Evolutionary conservation across 768 basidiomycete species (phyloP), one percentile per base, ranked within the genome.

Genomic region (Boletus sp.): DNA sequence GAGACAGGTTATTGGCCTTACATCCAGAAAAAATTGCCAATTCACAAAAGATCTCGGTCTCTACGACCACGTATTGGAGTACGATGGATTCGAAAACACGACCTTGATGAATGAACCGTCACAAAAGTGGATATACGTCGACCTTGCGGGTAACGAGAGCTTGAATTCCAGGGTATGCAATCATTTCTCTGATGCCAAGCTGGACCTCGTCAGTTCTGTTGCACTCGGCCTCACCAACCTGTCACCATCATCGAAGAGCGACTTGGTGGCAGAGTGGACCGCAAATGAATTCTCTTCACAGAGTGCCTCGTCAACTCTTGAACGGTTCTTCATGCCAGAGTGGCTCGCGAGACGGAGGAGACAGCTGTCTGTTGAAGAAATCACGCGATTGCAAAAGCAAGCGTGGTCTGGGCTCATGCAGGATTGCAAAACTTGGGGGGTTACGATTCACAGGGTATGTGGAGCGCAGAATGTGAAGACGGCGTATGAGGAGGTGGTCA

Each of bases 281-380:
- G 68, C 66, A 4, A 78, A 77, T 49, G 66, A 71, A 2, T 71
- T 75, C 44, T 59, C 66, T 32, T 47, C 34, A 0, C 47, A 49
- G 14, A 48, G 25, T 10, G 35, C 48, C 3, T 35, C 52, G 19
- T 30, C 55, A 3, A 64, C 62, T 3, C 54, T 77, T 11, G 83
- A 85, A 58, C 68, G 69, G 14, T 88, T 88, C 64, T 88, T 88
- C 69, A 85, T 83, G 83, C 77, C 78, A 3, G 83, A 85, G 66
- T 88, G 87, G 87, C 72, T 88, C 2, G 74, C 77, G 40, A 71
- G 77, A 21, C 82, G 85, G 14, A 76, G 72, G 61, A 70, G 71
- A 45, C 75, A 84, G 56, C 69, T 85, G 1, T 66, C 77, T 0
- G 58, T 76, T 0, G 45, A 62, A 13, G 75, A 81, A 53, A 84